Evolutionary conservation across 164 flowering plant genomes (phyloP).

Genomic region (Sedum album): DNA sequence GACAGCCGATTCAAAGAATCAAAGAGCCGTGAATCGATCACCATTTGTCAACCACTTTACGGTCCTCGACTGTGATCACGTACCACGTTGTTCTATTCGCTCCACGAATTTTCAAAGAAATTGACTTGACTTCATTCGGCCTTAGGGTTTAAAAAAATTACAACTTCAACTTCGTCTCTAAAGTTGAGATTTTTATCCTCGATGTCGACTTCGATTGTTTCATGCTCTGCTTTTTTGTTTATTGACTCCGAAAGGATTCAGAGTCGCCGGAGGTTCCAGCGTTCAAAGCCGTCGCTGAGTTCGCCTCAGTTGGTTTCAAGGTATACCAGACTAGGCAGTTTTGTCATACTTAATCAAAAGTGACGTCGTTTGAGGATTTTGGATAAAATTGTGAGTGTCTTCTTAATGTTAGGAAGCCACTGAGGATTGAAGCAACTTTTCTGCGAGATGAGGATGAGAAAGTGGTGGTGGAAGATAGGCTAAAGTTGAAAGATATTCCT

Average conservation of each 20-base stretch:
- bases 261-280: not conserved
- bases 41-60: not conserved
- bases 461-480: constrained; percentile 49
- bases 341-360: too few species aligned
- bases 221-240: not conserved
- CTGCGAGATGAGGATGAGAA: constrained; percentile 64
- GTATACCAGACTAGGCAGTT: not conserved
- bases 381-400: not conserved
- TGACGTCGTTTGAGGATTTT: not conserved
- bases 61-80: not conserved
- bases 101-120: not conserved
- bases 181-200: not conserved
- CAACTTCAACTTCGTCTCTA: not conserved
- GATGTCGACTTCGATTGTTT: not conserved
- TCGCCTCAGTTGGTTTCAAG: not conserved
- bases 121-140: not conserved
- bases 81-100: not conserved
- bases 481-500: constrained; percentile 31
- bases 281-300: not conserved
- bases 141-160: not conserved
- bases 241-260: not conserved
- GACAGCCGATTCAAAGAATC: too few species aligned
- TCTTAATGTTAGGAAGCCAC: constrained; percentile 25
- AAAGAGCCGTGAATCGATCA: constrained; percentile 2
- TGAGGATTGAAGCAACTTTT: constrained; percentile 39